Base-by-base conservation (phyloP, 148 eudicot genomes). In the Arctostaphylos glauca region DNA sequence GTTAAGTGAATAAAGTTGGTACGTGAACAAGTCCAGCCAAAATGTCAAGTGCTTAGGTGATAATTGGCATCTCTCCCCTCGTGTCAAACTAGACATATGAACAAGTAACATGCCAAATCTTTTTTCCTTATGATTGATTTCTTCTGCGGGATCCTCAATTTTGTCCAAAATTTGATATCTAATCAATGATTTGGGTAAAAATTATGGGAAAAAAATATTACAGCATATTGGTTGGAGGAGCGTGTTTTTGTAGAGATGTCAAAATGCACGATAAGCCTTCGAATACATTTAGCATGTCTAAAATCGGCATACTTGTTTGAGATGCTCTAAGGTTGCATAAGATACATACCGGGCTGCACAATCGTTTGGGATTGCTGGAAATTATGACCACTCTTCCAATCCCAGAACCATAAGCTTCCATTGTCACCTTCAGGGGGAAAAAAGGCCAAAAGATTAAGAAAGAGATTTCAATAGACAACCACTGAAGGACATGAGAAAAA, bases 401-500 rank as follows among this genome's bases (percentile, higher is more conserved):
- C 99, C 99, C 99, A 96, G 84, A 96, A 96, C 99, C 99, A 96
- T 81, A 96, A 52, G 84, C 99, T 96, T 86, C 99, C 99, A 77
- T 96, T 96, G 84, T 96, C 99, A 81, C 99, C 99, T 96, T 72
- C 59, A 78, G 21, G 2, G 41, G 6, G 47, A 85, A 47, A 25
- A 53, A 44, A 21, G 4, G 12, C 58, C 9, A 58, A 81, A 12
- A 71, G 46, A 23, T 25, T 64, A 44, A 18, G 59, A 23, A 44
- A 21, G 0, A 58, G 5, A 76, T 6, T 19, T 21, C 2, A 41
- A 46, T 46, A 21, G 15, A 19, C 31, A 5, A 13, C 56, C 6
- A 76, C 25, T 50, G 5, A 13, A 53, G 58, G 59, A 21, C 43
- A 21, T 5, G 52, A 23, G n/a, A 76, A 31, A 76, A 25, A 76